Evolutionary conservation across 1,284 basidiomycete genomes (phyloP), one percentile per base, ranked within the genome.

Genomic region (Baeospora myosura): DNA sequence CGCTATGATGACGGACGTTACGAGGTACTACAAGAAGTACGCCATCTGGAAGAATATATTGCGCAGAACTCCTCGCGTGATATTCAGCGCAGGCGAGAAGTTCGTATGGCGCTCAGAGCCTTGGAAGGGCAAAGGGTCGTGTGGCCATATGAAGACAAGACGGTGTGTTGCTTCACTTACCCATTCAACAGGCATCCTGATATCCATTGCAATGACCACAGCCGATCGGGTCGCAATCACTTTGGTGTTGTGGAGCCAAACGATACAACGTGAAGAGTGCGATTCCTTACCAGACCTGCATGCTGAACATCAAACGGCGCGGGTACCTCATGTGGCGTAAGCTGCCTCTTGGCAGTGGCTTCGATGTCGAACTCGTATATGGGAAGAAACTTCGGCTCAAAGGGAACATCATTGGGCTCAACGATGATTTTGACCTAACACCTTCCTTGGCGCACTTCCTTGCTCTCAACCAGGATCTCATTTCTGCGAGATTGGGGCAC

Each of bases 351-450:
- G 78, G 78, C 4, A 85, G 81, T 49, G 87, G 87, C 3, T 89
- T 91, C 53, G 61, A 74, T 16, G 65, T 88, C 31, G 62, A 72
- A 42, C 64, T 91, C 36, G 62, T 61, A 7, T 91, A 86, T 56
- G 58, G 69, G 2, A 74, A 72, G 49, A 55, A 62, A 14, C 61
- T 87, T 30, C 56, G 59, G 16, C 61, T 79, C 2, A 62, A 71
- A 17, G 75, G 74, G n/a, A 65, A 68, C 10, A 61, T 68, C 7
- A 77, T 88, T 44, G 86, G 86, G 0, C 63, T 90, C 21, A 74
- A 70, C 47, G 78, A 82, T 48, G 78, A 84, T 50, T 84, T 76
- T 48, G 74, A 79, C 40, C 61, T 88, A 37, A 84, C 80, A 0
- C 59, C 71, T 1, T 59, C 68, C 0, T 68, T 90, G 3, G 78